Evolutionary conservation across 768 basidiomycete genomes (phyloP).

Genomic region (Xanthoconium stramineum): DNA sequence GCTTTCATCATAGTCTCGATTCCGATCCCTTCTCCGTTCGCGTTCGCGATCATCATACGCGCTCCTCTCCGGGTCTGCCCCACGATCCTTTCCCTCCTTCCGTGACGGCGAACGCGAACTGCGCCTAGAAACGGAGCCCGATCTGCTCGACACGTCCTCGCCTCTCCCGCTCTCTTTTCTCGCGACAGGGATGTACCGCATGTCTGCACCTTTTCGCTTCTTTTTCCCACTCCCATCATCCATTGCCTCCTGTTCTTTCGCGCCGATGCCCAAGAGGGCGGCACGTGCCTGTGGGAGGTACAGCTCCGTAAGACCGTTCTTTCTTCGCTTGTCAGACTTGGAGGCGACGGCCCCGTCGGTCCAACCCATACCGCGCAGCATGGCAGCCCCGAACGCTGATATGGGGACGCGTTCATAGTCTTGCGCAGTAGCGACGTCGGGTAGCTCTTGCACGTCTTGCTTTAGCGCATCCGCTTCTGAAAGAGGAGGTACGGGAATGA

Average conservation of each 20-base stretch:
- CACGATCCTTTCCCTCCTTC: constrained; percentile 10
- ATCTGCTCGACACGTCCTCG: constrained; percentile 30
- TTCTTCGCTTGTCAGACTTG: constrained; percentile 46
- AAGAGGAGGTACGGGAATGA: constrained; percentile 57
- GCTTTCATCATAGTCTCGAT: constrained; percentile 9
- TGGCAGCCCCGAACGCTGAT: constrained; percentile 87
- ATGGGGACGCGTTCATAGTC: constrained; percentile 93
- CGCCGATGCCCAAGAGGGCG: constrained; percentile 87
- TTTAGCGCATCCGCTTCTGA: constrained; percentile 83
- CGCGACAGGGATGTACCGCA: constrained; percentile 80
- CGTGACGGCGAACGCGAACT: constrained; percentile 48
- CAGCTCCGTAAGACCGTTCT: constrained; percentile 63
- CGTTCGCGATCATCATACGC: constrained; percentile 16
- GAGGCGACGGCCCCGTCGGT: constrained; percentile 75
- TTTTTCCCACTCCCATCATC: constrained; percentile 66
- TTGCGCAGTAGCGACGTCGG: constrained; percentile 69
- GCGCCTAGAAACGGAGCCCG: constrained; percentile 44
- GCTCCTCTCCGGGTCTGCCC: constrained; percentile 7
- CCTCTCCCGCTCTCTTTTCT: constrained; percentile 55
- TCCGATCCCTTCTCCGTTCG: constrained; percentile 9
- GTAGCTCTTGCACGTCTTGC: constrained; percentile 79
- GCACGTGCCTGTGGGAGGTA: constrained; percentile 83
- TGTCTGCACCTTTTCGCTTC: constrained; percentile 50
- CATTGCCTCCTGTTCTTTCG: constrained; percentile 76
- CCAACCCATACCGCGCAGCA: constrained; percentile 97